Base-by-base conservation (phyloP, 768 basidiomycete species). In the Thelephora aurantiotincta region DNA sequence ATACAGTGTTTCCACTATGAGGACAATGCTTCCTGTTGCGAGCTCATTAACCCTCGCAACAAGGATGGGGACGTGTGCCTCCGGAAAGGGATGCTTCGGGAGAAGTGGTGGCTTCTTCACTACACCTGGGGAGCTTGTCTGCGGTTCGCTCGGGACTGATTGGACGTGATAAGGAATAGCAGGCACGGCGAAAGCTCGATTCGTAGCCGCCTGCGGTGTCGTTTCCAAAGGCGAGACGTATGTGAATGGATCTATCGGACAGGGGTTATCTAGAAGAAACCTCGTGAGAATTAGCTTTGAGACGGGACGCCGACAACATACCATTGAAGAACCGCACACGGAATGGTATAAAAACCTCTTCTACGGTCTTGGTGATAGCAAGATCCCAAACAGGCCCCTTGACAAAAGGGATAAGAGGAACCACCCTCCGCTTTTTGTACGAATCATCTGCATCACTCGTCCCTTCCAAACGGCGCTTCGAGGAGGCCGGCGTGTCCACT, bases 381-480 rank as follows among this genome's bases (percentile, higher is more conserved):
- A 68, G 61, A 60, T 94, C 91, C 79, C 82, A 92, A 49, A 73
- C 73, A 23, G 92, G 90, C 2, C 92, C 92, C 60, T 81, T 89
- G 16, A 72, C 68, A 54, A 82, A 88, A 13, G 90, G 82, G 3
- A 89, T 74, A 12, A 97, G 72, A 2, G 82, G 85, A 3, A 82
- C 68, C 22, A 90, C 80, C 13, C 81, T 74, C 53, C 82, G 84
- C 55, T 85, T 72, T 59, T 80, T 87, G 68, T 87, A 88, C 34
- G 67, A 68, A 7, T 65, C 55, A 48, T 71, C 72, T 49, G 63
- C 69, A 45, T 55, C 59, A 43, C 73, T 74, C 6, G 56, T 57
- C 30, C 68, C 70, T 23, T 52, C 59, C 44, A 78, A 77, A 4
- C 26, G 26, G 26, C 26, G 26, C 26, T 30, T 30, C 9, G 42